Evolutionary conservation across 2,329 filamentous ascomycete genomes (phyloP), one percentile per base, ranked within the genome.

Genomic region (Dendrostoma leiphaemia): DNA sequence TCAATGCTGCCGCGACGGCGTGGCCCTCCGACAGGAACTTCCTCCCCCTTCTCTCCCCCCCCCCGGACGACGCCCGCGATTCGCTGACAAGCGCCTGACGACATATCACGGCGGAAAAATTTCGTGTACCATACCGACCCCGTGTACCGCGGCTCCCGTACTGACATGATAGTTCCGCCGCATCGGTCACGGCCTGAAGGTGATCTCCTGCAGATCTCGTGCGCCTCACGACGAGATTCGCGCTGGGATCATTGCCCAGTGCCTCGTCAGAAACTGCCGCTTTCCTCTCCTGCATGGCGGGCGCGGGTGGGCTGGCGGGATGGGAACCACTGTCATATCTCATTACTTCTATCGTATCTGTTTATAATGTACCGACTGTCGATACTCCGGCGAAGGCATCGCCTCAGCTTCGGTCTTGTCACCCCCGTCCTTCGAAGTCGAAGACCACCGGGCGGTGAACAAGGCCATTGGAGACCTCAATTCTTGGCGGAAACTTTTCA

Each of bases 381-480:
- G 32, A 28, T 41, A 23, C 50, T 40, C 48, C 31, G 45, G 37
- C 37, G 23, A 31, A 40, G 24, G 21, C 23, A 26, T 49, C 40
- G 47, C 38, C 47, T 49, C 47, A 49, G 47, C 34, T 49, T 49
- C 34, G 34, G 47, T 49, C 23, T 40, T 49, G 34, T 40, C 47
- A 34, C 24, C 38, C 37, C 35, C 32, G 34, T 34, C 49, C 29
- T 51, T 45, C 35, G 32, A 38, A 38, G 51, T 28, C 35, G 43
- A 41, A 21, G 28, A 44, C 23, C 17, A 15, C 28, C 13, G 17
- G 23, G 24, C 29, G 19, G 28, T 43, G 40, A 28, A 28, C 29
- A 55, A 35, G 31, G 35, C 17, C 51, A 45, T 51, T 47, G 55
- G 55, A 57, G 55, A 51, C 55, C 55, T 54, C 55, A 57, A 54